Base-by-base conservation (phyloP, 345 rosid species). In the Geranium rotundifolium region DNA sequence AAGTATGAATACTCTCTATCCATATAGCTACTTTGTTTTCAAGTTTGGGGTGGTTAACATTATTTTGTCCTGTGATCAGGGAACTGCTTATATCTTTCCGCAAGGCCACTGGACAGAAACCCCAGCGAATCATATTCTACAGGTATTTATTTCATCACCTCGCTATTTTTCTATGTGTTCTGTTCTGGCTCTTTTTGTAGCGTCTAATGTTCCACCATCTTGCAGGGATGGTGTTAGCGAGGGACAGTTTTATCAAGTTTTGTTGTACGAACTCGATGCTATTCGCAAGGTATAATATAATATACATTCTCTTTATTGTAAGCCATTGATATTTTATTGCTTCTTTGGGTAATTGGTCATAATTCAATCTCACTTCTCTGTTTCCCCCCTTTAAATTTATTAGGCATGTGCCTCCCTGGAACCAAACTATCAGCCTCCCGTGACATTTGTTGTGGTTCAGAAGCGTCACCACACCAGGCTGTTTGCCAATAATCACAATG, bases 391-490 rank as follows among this genome's bases (percentile, higher is more conserved):
- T 34, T 1, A 34, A 34, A 37, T 8, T 57, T 72, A 70, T 54
- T 72, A 91, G 98, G 98, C 97, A 0, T 91, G 96, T 63, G 91
- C 91, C 46, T 84, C 95, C 37, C 69, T 91, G 71, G 97, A 88
- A 73, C 87, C 97, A 56, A 85, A 84, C 63, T 92, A 92, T 82
- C 95, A 89, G 84, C 98, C 98, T 63, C 91, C 91, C 0, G 95
- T 92, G 49, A 92, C 98, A 4, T 92, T 92, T 78, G 92, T 87
- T 55, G 98, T 89, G 67, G 98, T 92, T 69, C 96, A 92, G 77
- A 92, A 91, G 82, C 92, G 96, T 54, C 98, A 89, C 56, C 98
- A 91, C 78, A 91, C 98, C 2, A 85, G 96, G 71, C 80, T 92
- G 77, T 92, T 92, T 72, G 95, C 98, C 52, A 81, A 84, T 60